phyloP scores from a whole-genome alignment of 75 land plant species.

The Cunninghamia lanceolata region DNA sequence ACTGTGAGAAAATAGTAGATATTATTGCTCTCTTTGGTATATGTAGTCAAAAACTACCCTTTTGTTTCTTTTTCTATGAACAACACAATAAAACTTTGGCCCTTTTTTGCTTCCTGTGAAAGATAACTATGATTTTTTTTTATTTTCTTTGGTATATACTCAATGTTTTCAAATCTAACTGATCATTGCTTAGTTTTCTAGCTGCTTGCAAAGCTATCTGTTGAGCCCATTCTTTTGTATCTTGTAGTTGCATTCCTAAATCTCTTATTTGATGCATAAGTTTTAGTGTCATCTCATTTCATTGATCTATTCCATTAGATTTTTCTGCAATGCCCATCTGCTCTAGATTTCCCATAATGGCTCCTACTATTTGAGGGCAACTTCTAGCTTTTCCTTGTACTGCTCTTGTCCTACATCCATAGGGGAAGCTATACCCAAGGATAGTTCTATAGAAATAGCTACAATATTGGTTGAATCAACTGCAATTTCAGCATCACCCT shows the following conservation, averaged over 20 bases:
- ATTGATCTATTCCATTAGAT: slow-evolving; percentile 18
- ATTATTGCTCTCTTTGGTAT: too few species aligned
- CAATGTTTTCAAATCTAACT: slow-evolving; percentile 63
- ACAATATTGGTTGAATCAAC: background rate
- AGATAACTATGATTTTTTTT: too few species aligned
- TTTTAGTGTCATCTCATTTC: slow-evolving; percentile 47
- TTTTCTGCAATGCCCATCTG: slow-evolving; percentile 43
- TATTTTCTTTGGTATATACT: too few species aligned
- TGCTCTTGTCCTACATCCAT: slow-evolving; percentile 16
- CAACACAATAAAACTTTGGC: too few species aligned
- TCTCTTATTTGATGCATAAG: slow-evolving; percentile 54
- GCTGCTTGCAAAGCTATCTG: slow-evolving; percentile 91
- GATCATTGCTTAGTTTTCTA: slow-evolving; percentile 67
- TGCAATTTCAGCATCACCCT: background rate
- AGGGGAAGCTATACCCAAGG: slow-evolving; percentile 13
- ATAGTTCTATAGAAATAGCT: slow-evolving; percentile 9
- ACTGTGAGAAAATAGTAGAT: too few species aligned
- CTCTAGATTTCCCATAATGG: slow-evolving; percentile 33
- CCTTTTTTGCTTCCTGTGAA: too few species aligned
- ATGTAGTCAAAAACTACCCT: too few species aligned
- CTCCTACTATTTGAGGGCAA: slow-evolving; percentile 22
- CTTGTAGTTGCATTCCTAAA: slow-evolving; percentile 66
- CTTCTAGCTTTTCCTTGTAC: slow-evolving; percentile 15
- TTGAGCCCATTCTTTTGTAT: slow-evolving; percentile 83
- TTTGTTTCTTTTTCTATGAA: too few species aligned